Evolutionary conservation across 768 basidiomycete species (phyloP).

Genomic region (Suillus tomentosus): DNA sequence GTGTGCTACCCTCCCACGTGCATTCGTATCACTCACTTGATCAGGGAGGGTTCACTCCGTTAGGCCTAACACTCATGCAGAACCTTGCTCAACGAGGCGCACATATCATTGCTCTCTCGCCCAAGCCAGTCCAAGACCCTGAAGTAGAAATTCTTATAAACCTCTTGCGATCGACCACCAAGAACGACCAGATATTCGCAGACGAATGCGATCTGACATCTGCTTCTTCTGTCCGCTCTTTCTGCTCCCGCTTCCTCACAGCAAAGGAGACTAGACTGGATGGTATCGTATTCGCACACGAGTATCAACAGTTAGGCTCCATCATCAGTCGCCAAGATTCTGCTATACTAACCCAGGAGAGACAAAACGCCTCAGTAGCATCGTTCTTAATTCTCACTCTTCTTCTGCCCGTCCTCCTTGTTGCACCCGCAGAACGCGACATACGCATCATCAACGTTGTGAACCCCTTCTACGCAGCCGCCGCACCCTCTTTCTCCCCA

Average conservation of each 20-base stretch:
- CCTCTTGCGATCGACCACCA: slow-evolving; percentile 69
- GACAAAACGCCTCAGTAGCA: slow-evolving; percentile 58
- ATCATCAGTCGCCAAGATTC: slow-evolving; percentile 35
- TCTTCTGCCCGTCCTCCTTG: slow-evolving; percentile 76
- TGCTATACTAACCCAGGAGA: slow-evolving; percentile 34
- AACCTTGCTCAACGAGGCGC: slow-evolving; percentile 73
- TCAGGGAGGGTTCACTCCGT: slow-evolving; percentile 70
- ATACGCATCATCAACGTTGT: slow-evolving; percentile 87
- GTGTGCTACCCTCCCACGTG: slow-evolving; percentile 20
- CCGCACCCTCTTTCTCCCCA: slow-evolving; percentile 46
- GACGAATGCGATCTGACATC: slow-evolving; percentile 76
- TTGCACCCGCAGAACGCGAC: slow-evolving; percentile 84
- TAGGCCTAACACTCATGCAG: slow-evolving; percentile 44
- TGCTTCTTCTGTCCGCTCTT: slow-evolving; percentile 64
- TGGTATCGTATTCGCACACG: slow-evolving; percentile 77
- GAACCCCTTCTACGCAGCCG: slow-evolving; percentile 90
- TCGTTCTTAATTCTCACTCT: slow-evolving; percentile 81
- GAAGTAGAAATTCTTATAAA: slow-evolving; percentile 61
- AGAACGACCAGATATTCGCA: slow-evolving; percentile 77
- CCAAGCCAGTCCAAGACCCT: slow-evolving; percentile 50
- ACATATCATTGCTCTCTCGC: slow-evolving; percentile 74
- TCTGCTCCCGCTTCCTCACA: slow-evolving; percentile 68
- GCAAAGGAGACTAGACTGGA: slow-evolving; percentile 72
- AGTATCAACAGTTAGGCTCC: slow-evolving; percentile 66
- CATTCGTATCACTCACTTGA: not conserved